Percentiles rank a stretch among this genome's conserved stretches.
These are phyloP conservation scores for Mycoemilia scoparia DNA, from an alignment of 192 early-diverging fungal genomes.

Conservation along the genomic window DNA sequence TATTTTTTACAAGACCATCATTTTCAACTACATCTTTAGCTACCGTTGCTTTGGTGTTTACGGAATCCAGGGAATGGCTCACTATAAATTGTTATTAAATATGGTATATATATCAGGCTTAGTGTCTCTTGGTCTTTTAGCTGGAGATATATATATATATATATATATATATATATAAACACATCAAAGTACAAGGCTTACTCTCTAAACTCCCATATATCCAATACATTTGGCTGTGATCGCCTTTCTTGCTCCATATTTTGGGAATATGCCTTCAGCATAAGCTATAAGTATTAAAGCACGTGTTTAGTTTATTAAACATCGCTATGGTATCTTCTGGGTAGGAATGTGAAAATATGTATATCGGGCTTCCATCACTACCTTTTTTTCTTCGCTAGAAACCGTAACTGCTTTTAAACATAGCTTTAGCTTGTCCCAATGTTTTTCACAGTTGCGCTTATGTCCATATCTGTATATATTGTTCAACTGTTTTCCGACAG, in stretches of 20 bases:
- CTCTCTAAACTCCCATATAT: no score
- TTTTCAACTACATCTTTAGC: no score
- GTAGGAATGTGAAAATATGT: neutral
- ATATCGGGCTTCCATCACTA: neutral
- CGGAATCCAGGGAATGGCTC: no score
- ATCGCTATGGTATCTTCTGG: neutral
- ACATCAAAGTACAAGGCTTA: no score
- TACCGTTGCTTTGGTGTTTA: no score
- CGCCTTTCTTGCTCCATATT: slow-evolving; percentile 11
- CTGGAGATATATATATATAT: no score
- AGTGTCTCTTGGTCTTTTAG: no score
- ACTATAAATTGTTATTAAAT: no score
- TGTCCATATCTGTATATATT: slow-evolving; percentile 29
- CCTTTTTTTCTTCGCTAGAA: slow-evolving; percentile 12
- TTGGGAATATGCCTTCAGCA: slow-evolving; percentile 11
- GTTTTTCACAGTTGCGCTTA: slow-evolving; percentile 15
- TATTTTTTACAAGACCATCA: no score
- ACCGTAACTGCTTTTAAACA: slow-evolving; percentile 20
- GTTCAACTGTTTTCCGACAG: slow-evolving; percentile 25
- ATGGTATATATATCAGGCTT: no score
- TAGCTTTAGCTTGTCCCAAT: slow-evolving; percentile 18
- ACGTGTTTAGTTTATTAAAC: neutral
- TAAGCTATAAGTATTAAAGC: neutral
- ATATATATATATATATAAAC: no score
- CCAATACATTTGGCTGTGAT: slow-evolving; percentile 16